phyloP scores from a whole-genome alignment of 306 rosid genomes.

The Prunus mira region DNA sequence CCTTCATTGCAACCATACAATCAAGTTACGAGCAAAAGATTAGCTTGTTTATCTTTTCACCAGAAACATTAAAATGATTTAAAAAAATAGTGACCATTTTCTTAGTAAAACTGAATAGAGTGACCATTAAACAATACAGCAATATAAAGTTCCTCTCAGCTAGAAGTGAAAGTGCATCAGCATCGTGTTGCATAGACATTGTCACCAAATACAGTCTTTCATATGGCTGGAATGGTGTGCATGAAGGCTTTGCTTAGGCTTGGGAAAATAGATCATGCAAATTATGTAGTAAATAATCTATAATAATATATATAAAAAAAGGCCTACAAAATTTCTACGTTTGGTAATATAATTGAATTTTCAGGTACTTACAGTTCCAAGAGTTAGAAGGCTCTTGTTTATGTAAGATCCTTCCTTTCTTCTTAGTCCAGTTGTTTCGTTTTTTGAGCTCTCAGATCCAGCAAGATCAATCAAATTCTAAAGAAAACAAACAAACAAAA shows the following conservation, averaged over 20 bases:
- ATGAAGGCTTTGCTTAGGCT: background rate
- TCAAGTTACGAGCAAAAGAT: slow-evolving; percentile 14
- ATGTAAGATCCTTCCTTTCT: slow-evolving; percentile 99
- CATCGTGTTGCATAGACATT: background rate
- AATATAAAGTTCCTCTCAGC: background rate
- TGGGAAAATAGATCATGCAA: background rate
- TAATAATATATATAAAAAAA: background rate
- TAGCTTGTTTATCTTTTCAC: background rate
- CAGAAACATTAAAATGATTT: background rate
- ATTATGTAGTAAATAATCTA: slow-evolving; percentile 2
- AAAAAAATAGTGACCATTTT: background rate
- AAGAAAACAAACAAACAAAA: slow-evolving; percentile 18
- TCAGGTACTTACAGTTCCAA: slow-evolving; percentile 84
- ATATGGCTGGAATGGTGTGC: background rate
- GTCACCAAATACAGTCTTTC: background rate
- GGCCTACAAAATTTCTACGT: background rate
- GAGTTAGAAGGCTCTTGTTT: slow-evolving; percentile 96
- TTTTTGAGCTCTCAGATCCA: slow-evolving; percentile 99
- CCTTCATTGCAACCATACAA: slow-evolving; percentile 65
- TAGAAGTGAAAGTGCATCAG: background rate
- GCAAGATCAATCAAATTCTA: slow-evolving; percentile 98
- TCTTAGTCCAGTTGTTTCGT: slow-evolving; percentile 95
- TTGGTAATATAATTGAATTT: slow-evolving; percentile 9
- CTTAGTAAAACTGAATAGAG: background rate
- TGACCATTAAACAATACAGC: background rate